Evolutionary conservation across 208 protist species (phyloP).

Genomic region (Porcisia hertigi): DNA sequence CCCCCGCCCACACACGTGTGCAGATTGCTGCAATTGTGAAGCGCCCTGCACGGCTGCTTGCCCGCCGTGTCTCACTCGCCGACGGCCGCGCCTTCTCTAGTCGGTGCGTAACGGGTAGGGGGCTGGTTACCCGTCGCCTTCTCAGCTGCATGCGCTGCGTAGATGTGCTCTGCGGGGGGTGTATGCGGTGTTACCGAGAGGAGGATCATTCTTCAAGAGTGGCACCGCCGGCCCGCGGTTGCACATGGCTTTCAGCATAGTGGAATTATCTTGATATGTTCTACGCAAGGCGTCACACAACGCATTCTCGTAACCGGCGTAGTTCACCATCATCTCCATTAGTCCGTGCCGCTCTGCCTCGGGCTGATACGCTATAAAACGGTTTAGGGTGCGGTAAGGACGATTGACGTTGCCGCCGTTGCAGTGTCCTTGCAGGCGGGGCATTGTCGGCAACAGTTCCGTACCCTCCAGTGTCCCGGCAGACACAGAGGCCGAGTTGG

Average conservation of each 20-base stretch:
- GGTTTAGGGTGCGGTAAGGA: constrained; percentile 53
- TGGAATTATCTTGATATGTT: constrained; percentile 65
- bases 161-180: constrained; percentile 2
- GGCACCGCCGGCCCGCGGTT: constrained; percentile 3
- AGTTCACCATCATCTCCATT: constrained; percentile 57
- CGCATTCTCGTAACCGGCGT: constrained; percentile 61
- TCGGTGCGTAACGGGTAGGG: not conserved
- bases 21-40: not conserved
- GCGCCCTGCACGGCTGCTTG: not conserved
- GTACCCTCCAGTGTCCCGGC: constrained; percentile 50
- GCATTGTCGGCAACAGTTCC: constrained; percentile 68
- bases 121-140: not conserved
- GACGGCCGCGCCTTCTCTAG: not conserved
- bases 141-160: not conserved
- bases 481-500: not conserved
- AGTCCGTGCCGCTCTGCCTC: constrained; percentile 39
- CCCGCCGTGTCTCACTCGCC: not conserved
- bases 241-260: constrained; percentile 34
- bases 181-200: not conserved
- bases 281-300: constrained; percentile 63
- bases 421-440: constrained; percentile 60
- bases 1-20: not conserved
- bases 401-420: constrained; percentile 41
- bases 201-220: constrained; percentile 12
- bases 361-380: constrained; percentile 74